Conservation (phyloP, 140 eudicot genomes). For the Stevia rebaudiana region DNA sequence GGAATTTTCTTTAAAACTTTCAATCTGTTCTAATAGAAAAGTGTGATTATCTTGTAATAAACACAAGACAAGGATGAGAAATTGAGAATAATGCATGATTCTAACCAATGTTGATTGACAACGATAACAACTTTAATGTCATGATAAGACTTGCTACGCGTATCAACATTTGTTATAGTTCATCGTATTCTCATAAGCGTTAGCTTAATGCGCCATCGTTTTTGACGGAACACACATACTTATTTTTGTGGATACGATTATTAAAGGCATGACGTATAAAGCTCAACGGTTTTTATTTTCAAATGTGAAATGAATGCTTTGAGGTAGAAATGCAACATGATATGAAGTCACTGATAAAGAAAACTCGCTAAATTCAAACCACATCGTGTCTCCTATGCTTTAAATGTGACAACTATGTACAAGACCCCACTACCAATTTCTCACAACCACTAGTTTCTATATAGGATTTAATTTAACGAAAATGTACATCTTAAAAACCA, state of each 20-base stretch:
- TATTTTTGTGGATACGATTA: slow-evolving; percentile 4
- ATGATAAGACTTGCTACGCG: too few species aligned
- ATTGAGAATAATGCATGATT: too few species aligned
- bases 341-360: slow-evolving; percentile 28
- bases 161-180: not conserved
- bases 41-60: too few species aligned
- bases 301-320: slow-evolving; percentile 24
- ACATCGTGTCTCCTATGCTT: slow-evolving; percentile 26
- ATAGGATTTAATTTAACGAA: not conserved
- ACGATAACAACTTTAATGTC: too few species aligned
- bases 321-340: slow-evolving; percentile 26
- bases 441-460: slow-evolving; percentile 14
- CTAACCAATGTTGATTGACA: too few species aligned
- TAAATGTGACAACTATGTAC: slow-evolving; percentile 29
- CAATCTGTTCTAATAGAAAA: too few species aligned
- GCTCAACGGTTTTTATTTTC: slow-evolving; percentile 22
- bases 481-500: too few species aligned
- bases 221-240: not conserved
- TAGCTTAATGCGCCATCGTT: not conserved
- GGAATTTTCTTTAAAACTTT: too few species aligned
- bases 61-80: too few species aligned
- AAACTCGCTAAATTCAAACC: slow-evolving; percentile 30
- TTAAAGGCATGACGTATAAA: slow-evolving; percentile 24
- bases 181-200: not conserved
- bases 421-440: slow-evolving; percentile 30